phyloP scores from a whole-genome alignment of 352 stramenopile species.

The Thalassiosira livingstoniorum region DNA sequence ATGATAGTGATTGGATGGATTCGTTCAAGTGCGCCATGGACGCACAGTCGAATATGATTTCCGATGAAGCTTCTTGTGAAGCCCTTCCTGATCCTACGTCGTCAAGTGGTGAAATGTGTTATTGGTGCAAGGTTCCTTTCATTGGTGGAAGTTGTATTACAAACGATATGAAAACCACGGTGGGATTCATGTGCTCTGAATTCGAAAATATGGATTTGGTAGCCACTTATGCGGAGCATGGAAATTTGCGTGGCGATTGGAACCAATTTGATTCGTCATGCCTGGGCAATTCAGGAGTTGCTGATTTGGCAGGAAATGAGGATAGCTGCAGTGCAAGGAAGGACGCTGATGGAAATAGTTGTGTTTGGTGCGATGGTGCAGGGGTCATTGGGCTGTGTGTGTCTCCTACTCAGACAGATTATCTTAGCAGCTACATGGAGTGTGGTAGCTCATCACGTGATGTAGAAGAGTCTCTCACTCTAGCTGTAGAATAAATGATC shows the following conservation, averaged over 20 bases:
- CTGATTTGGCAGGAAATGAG: constrained; percentile 30
- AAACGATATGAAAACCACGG: constrained; percentile 14
- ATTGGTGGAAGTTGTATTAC: constrained; percentile 49
- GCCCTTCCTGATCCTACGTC: constrained; percentile 19
- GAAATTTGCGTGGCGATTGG: constrained; percentile 21
- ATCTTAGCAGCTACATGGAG: constrained; percentile 33
- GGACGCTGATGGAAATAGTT: constrained; percentile 55
- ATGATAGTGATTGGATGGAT: constrained; percentile 8
- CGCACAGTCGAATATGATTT: constrained; percentile 22
- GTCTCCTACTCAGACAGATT: constrained; percentile 29
- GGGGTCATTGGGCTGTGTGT: constrained; percentile 66
- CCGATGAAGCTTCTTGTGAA: constrained; percentile 28
- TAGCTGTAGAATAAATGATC: constrained; percentile 3
- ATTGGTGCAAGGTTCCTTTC: constrained; percentile 44
- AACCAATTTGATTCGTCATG: constrained; percentile 41
- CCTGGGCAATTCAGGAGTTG: constrained; percentile 13
- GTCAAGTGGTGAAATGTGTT: constrained; percentile 21
- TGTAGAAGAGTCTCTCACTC: background rate
- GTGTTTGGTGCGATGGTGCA: constrained; percentile 63
- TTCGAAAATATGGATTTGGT: too few species aligned
- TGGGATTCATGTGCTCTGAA: constrained; percentile 11
- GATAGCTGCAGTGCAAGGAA: constrained; percentile 38
- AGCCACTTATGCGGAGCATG: too few species aligned
- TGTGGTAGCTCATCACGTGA: constrained; percentile 5
- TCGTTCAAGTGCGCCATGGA: constrained; percentile 34